These are phyloP conservation scores for Aspergillus unguis DNA, from an alignment of 2,329 filamentous ascomycete genomes.

Conservation along the genomic window DNA sequence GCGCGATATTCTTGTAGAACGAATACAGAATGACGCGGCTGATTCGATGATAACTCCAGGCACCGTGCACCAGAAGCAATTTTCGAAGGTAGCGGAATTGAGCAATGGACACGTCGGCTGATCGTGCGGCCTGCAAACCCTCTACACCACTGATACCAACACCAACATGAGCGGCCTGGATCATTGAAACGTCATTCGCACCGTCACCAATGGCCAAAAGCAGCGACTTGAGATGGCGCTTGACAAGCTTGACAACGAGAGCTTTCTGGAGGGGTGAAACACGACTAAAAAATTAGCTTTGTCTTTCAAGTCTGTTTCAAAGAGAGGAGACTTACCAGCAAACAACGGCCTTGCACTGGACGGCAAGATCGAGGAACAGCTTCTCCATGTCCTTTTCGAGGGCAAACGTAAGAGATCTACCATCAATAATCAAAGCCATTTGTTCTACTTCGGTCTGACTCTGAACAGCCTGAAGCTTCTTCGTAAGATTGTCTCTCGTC, in stretches of 20 bases:
- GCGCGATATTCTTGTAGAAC: conserved; percentile 98
- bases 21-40: conserved; percentile 97
- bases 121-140: conserved; percentile 92
- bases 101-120: conserved; percentile 90
- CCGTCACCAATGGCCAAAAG: conserved; percentile 95
- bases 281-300: conserved; percentile 55
- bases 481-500: conserved; percentile 83
- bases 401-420: conserved; percentile 89
- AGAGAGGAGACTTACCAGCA: conserved; percentile 58
- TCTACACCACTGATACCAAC: conserved; percentile 96
- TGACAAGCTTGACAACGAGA: conserved; percentile 95
- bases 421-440: conserved; percentile 89
- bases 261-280: conserved; percentile 97
- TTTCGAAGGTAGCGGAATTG: conserved; percentile 96
- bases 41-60: conserved; percentile 96
- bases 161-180: conserved; percentile 95
- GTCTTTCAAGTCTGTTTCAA: neutral
- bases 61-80: conserved; percentile 87
- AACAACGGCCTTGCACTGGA: conserved; percentile 98
- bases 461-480: conserved; percentile 87
- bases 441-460: conserved; percentile 76
- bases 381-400: conserved; percentile 93
- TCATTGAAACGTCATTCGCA: conserved; percentile 99
- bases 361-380: conserved; percentile 83
- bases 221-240: conserved; percentile 86